Conservation (phyloP, 208 protist species). For the Acanthamoeba triangularis region DNA sequence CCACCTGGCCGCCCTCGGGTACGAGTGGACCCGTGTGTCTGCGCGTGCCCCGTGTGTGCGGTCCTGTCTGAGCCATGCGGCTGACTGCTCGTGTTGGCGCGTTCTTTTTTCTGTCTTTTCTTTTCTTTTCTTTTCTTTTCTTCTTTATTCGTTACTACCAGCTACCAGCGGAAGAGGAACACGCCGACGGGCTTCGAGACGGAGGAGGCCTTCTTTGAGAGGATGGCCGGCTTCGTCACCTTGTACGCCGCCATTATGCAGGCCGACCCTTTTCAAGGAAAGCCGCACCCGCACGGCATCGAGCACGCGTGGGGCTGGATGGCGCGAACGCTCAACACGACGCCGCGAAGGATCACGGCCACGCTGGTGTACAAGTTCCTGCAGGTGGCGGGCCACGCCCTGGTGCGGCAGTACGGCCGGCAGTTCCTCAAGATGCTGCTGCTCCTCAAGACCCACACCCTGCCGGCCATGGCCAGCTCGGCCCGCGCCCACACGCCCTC, state of each 20-base stretch:
- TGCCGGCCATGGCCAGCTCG: neutral
- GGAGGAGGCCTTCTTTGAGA: constrained; percentile 17
- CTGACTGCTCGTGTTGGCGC: neutral
- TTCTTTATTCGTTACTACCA: too few species aligned
- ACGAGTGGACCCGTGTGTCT: too few species aligned
- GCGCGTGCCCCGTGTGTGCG: too few species aligned
- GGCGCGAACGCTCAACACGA: neutral
- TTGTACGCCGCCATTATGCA: constrained; percentile 25
- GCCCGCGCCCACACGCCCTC: neutral
- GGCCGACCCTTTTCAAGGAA: neutral
- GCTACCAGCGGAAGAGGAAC: neutral
- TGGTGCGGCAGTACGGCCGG: constrained; percentile 43
- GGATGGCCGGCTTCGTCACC: constrained; percentile 12
- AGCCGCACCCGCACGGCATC: neutral
- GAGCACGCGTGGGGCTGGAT: constrained; percentile 20
- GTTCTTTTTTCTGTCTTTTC: too few species aligned
- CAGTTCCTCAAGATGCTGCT: constrained; percentile 50
- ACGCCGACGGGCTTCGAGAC: neutral
- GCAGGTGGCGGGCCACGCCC: constrained; percentile 3
- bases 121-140: too few species aligned
- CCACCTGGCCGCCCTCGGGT: neutral
- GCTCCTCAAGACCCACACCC: neutral
- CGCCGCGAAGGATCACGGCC: neutral
- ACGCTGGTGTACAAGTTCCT: constrained; percentile 38
- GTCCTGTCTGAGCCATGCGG: too few species aligned